phyloP scores from a whole-genome alignment of 1,284 basidiomycete species.

The Bjerkandera adusta region DNA sequence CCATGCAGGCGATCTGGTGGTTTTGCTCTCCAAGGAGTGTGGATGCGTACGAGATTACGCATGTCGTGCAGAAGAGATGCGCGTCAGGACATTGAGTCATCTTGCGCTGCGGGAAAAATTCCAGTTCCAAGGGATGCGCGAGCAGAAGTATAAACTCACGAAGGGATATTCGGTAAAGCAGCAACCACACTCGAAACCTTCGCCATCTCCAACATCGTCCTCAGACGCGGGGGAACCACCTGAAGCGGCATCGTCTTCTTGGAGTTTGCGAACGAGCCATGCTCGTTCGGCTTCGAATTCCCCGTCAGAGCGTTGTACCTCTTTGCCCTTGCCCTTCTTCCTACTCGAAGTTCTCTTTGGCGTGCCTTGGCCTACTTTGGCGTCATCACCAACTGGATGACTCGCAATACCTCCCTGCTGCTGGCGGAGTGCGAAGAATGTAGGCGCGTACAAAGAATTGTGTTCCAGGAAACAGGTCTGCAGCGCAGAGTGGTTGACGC shows the following conservation, averaged over 20 bases:
- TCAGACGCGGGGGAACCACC: conserved; percentile 19
- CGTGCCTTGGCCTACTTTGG: too few relatives aligned
- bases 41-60: conserved; percentile 37
- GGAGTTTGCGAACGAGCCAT: conserved; percentile 39
- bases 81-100: conserved; percentile 86
- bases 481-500: conserved; percentile 51
- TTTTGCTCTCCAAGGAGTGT: conserved; percentile 36
- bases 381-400: too few relatives aligned
- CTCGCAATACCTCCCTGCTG: neutral
- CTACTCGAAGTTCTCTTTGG: conserved; percentile 37
- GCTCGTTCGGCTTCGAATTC: conserved; percentile 40
- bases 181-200: conserved; percentile 78
- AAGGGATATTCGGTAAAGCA: conserved; percentile 74
- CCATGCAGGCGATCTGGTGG: conserved; percentile 73
- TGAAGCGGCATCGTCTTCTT: conserved; percentile 31
- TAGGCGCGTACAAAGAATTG: conserved; percentile 56
- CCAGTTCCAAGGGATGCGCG: conserved; percentile 4
- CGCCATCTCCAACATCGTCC: conserved; percentile 43
- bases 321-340: conserved; percentile 37
- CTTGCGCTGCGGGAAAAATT: conserved; percentile 49
- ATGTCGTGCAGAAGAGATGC: conserved; percentile 49
- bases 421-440: conserved; percentile 42
- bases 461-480: conserved; percentile 36
- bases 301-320: conserved; percentile 21
- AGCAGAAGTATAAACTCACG: conserved; percentile 41